Conservation (phyloP, 2,329 filamentous ascomycete species). For the Cordyceps fumosorosea region DNA sequence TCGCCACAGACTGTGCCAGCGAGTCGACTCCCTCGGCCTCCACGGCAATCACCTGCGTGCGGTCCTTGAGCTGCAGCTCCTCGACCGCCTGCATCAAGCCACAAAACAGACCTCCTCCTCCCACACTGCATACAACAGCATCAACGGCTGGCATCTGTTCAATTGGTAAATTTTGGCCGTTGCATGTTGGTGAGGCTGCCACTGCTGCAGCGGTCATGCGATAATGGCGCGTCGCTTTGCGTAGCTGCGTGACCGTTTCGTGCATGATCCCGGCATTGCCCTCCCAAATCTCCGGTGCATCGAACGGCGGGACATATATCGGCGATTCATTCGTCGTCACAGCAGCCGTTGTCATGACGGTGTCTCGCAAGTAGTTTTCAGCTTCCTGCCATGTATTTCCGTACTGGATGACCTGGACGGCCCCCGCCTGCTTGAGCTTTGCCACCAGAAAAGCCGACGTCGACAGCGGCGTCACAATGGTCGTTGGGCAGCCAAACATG, state of each 20-base stretch:
- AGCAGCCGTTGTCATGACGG: conserved; percentile 34
- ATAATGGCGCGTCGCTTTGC: conserved; percentile 18
- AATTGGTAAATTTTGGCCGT: neutral
- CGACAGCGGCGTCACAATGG: conserved; percentile 62
- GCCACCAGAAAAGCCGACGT: conserved; percentile 61
- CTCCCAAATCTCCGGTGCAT: conserved; percentile 58
- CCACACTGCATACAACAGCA: conserved; percentile 66
- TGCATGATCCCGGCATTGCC: conserved; percentile 53
- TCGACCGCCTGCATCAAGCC: conserved; percentile 61
- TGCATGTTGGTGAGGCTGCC: conserved; percentile 31
- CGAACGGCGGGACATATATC: conserved; percentile 61
- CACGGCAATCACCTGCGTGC: conserved; percentile 54
- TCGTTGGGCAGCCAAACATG: conserved; percentile 54
- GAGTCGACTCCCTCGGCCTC: conserved; percentile 68
- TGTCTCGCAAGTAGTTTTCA: conserved; percentile 53
- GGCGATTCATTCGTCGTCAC: conserved; percentile 27
- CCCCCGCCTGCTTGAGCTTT: conserved; percentile 61
- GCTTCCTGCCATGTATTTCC: conserved; percentile 65
- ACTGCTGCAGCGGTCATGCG: neutral
- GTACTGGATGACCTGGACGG: conserved; percentile 53
- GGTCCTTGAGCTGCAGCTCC: conserved; percentile 15
- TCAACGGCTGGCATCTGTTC: conserved; percentile 36
- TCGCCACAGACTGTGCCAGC: conserved; percentile 50
- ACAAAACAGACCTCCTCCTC: conserved; percentile 71
- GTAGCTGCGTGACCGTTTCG: conserved; percentile 32